phyloP scores from a whole-genome alignment of 106 monocot genomes.

The Alisma plantagoaquatica region DNA sequence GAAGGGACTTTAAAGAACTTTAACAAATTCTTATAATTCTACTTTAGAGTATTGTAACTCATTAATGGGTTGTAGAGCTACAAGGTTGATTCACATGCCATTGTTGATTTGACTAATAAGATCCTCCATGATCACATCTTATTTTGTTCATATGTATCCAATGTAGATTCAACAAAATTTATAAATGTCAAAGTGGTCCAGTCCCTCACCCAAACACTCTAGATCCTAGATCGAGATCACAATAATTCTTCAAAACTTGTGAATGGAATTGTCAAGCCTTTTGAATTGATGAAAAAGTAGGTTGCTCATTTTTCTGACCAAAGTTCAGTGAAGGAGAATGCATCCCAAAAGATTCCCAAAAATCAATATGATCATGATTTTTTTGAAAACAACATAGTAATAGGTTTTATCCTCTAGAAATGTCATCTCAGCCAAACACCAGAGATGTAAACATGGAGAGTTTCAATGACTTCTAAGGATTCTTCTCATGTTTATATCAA shows the following conservation, averaged over 20 bases:
- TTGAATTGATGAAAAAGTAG: slow-evolving; percentile 86
- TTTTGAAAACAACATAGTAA: slow-evolving; percentile 28
- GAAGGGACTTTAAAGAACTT: slow-evolving; percentile 76
- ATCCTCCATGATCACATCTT: slow-evolving; percentile 66
- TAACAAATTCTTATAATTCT: slow-evolving; percentile 49
- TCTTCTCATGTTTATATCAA: slow-evolving; percentile 81
- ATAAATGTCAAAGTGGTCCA: slow-evolving; percentile 85
- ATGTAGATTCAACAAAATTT: slow-evolving; percentile 90
- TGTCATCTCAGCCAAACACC: slow-evolving; percentile 57
- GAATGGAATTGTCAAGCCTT: slow-evolving; percentile 71
- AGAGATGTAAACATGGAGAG: slow-evolving; percentile 49
- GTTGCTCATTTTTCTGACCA: slow-evolving; percentile 63
- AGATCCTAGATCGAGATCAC: slow-evolving; percentile 85
- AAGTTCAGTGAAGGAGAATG: slow-evolving; percentile 41
- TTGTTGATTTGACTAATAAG: slow-evolving; percentile 93
- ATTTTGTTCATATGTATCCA: slow-evolving; percentile 67
- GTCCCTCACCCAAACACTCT: slow-evolving; percentile 48
- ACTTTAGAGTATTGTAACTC: slow-evolving; percentile 59
- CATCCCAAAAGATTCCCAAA: slow-evolving; percentile 32
- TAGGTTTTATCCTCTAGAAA: slow-evolving; percentile 52
- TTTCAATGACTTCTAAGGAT: slow-evolving; percentile 45
- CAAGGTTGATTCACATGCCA: slow-evolving; percentile 51
- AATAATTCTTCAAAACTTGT: slow-evolving; percentile 76
- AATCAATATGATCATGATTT: slow-evolving; percentile 44
- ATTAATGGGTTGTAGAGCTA: slow-evolving; percentile 35